These are phyloP conservation scores for Paraphaeosphaeria minitans DNA, from an alignment of 2,329 filamentous ascomycete species.

Conservation along the genomic window DNA sequence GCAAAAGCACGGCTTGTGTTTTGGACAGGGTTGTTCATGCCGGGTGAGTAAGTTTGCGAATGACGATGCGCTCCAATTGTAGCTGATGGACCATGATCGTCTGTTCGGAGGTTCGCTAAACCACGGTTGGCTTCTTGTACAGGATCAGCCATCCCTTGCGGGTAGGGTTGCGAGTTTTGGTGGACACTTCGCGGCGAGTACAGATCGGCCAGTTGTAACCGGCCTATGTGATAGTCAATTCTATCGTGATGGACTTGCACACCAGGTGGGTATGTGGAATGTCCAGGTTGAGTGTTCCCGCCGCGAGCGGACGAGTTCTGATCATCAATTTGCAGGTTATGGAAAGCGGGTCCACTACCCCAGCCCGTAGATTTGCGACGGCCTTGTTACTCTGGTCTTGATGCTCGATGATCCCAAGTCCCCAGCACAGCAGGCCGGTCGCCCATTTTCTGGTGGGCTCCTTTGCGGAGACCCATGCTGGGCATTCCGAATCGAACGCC, in stretches of 20 bases:
- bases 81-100: neutral
- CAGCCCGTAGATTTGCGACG: neutral
- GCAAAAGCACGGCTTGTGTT: neutral
- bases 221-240: neutral
- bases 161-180: neutral
- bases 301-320: neutral
- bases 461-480: neutral
- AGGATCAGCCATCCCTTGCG: neutral
- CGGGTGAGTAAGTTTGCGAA: neutral
- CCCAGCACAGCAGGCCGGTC: neutral
- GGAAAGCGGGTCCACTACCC: neutral
- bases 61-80: neutral
- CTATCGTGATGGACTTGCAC: neutral
- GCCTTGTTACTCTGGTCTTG: neutral
- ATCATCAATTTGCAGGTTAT: neutral
- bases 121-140: neutral
- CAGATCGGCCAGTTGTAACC: neutral
- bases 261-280: neutral
- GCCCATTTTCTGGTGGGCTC: neutral
- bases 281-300: neutral
- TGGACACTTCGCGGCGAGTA: neutral
- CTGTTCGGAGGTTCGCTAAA: neutral
- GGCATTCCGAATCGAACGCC: neutral
- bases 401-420: neutral
- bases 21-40: neutral